phyloP scores from a whole-genome alignment of 129 eudicot genomes.

The Chrysanthemum lavandulifolium region DNA sequence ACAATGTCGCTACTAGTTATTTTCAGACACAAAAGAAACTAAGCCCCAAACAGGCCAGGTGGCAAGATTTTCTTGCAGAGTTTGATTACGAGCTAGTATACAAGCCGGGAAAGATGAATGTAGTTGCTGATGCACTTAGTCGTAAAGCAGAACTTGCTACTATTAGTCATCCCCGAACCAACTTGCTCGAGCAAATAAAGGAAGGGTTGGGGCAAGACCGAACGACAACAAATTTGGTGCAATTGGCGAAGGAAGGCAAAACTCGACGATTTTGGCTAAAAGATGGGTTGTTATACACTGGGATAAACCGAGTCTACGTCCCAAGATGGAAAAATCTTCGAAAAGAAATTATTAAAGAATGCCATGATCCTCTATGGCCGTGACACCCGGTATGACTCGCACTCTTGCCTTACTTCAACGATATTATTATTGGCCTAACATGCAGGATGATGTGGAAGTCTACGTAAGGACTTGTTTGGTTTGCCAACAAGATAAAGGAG shows the following conservation, averaged over 20 bases:
- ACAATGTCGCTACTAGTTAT: neutral
- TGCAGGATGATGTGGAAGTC: neutral
- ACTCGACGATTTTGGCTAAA: neutral
- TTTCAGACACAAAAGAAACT: neutral
- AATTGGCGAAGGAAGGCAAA: neutral
- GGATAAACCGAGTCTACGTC: neutral
- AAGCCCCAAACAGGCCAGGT: neutral
- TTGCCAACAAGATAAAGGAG: neutral
- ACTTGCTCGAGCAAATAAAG: neutral
- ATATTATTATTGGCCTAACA: neutral
- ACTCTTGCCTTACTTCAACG: neutral
- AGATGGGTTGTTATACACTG: neutral
- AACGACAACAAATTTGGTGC: neutral
- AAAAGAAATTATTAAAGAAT: neutral
- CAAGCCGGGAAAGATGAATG: no score
- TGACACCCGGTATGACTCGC: neutral
- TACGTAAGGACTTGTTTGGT: neutral
- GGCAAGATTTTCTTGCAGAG: constrained; percentile 17
- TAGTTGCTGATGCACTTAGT: no score
- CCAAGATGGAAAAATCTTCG: neutral
- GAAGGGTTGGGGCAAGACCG: neutral
- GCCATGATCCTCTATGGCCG: neutral
- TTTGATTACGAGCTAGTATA: constrained; percentile 2
- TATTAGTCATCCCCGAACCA: neutral
- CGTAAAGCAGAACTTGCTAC: neutral